Conservation (phyloP, 2,329 filamentous ascomycete species). For the Paraconiothyrium brasiliense region DNA sequence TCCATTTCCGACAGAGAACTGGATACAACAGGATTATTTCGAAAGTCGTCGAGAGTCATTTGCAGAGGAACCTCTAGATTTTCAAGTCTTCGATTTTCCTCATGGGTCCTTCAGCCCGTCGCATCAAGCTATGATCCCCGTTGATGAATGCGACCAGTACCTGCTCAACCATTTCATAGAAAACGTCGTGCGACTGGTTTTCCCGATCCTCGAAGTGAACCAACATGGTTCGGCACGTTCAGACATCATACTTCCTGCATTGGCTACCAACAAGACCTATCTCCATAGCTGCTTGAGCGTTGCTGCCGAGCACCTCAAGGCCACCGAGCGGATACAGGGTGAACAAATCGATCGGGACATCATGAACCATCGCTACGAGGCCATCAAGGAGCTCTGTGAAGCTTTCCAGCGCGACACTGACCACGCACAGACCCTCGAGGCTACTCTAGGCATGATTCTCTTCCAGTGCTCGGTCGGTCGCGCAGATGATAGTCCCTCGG, state of each 20-base stretch:
- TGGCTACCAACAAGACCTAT: slow-evolving; percentile 92
- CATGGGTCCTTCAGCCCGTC: slow-evolving; percentile 69
- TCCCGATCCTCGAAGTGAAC: slow-evolving; percentile 90
- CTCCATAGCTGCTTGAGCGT: slow-evolving; percentile 96
- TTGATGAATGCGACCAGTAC: slow-evolving; percentile 87
- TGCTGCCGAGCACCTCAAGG: slow-evolving; percentile 90
- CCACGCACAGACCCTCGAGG: slow-evolving; percentile 89
- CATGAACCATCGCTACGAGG: slow-evolving; percentile 88
- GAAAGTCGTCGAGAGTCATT: slow-evolving; percentile 75
- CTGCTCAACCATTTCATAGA: slow-evolving; percentile 91
- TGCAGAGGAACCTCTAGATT: slow-evolving; percentile 65
- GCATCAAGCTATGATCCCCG: slow-evolving; percentile 77
- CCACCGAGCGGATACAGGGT: slow-evolving; percentile 70
- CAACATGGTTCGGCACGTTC: slow-evolving; percentile 83
- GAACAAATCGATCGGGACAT: slow-evolving; percentile 90
- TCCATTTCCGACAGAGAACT: slow-evolving; percentile 73
- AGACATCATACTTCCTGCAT: slow-evolving; percentile 84
- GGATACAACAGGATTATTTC: slow-evolving; percentile 77
- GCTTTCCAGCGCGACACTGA: slow-evolving; percentile 81
- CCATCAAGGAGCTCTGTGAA: slow-evolving; percentile 85
- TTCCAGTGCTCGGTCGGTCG: slow-evolving; percentile 93
- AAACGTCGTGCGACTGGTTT: slow-evolving; percentile 86
- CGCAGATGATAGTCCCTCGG: slow-evolving; percentile 68
- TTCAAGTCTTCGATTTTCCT: slow-evolving; percentile 84
- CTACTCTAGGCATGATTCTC: slow-evolving; percentile 93